These are phyloP conservation scores for Exophiala sideris DNA, from an alignment of 2,329 filamentous ascomycete genomes.

Conservation along the genomic window DNA sequence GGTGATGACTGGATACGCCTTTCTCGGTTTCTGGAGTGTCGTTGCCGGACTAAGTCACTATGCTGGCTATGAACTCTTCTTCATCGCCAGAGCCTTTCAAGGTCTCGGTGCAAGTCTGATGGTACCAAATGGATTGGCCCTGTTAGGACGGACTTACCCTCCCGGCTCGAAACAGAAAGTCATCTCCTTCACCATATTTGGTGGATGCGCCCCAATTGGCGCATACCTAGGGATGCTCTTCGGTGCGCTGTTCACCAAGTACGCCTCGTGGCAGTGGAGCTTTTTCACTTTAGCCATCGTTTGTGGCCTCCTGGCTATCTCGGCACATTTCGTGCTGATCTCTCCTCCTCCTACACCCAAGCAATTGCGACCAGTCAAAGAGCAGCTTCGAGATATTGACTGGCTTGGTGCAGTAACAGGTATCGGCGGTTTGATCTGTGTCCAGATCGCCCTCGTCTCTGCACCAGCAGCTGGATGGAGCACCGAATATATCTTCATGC, in stretches of 20 bases:
- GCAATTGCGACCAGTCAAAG: slow-evolving; percentile 23
- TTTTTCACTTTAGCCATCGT: slow-evolving; percentile 42
- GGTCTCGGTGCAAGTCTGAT: slow-evolving; percentile 55
- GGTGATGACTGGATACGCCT: slow-evolving; percentile 40
- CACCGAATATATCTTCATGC: slow-evolving; percentile 49
- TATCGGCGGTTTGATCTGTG: slow-evolving; percentile 53
- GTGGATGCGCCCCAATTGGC: slow-evolving; percentile 42
- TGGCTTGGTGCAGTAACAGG: slow-evolving; percentile 38
- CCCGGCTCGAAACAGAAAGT: slow-evolving; percentile 52
- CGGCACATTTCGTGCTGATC: slow-evolving; percentile 38
- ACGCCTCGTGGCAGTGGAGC: slow-evolving; percentile 46
- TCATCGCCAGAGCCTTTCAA: slow-evolving; percentile 39
- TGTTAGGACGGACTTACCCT: slow-evolving; percentile 55
- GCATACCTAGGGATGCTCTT: slow-evolving; percentile 35
- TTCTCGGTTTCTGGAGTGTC: slow-evolving; percentile 40
- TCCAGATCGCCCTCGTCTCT: slow-evolving; percentile 64
- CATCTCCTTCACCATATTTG: slow-evolving; percentile 52
- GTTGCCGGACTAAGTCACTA: slow-evolving; percentile 40
- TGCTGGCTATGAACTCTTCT: slow-evolving; percentile 35
- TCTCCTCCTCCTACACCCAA: slow-evolving; percentile 28
- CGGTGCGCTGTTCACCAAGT: slow-evolving; percentile 24
- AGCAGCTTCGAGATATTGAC: slow-evolving; percentile 36
- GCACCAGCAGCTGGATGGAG: slow-evolving; percentile 56
- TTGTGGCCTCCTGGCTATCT: slow-evolving; percentile 32
- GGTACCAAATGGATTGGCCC: slow-evolving; percentile 59